Evolutionary conservation across 257 asterid genomes (phyloP), one percentile per base, ranked within the genome.

Genomic region (Paraleonurus japonicus): DNA sequence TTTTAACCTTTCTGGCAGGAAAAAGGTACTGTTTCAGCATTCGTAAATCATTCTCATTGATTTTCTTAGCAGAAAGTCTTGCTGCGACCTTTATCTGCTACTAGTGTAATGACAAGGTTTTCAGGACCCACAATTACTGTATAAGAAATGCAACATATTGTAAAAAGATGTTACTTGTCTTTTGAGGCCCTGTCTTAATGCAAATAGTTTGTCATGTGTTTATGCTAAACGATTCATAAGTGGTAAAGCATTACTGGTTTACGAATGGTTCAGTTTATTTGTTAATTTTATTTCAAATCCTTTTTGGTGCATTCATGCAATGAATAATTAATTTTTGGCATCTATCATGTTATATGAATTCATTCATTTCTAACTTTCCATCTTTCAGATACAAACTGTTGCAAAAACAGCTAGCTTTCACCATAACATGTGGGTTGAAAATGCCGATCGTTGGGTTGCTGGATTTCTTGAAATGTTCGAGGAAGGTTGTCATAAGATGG

Each of bases 401-500:
- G 91, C 92, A 51, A 86, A 84, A 80, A 88, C 90, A 11, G 95
- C 92, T 43, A 80, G 83, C 59, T 75, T 84, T 70, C 88, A 81
- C 70, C 88, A 76, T 32, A 84, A 84, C 48, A 77, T 78, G 71
- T 88, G 95, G 95, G 86, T 88, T 48, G 95, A 88, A 83, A 88
- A 88, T 61, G 95, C 92, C 10, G 95, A 88, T 67, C 80, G 87
- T 48, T 82, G 81, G 90, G 92, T 88, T 81, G 95, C 90, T 43
- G 95, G 95, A 53, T 88, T 86, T 74, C 95, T 88, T 13, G 90
- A 84, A 71, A 88, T 88, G 90, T 86, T 88, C 3, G 95, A 86
- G 82, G 95, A 88, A 80, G 85, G 90, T 58, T 88, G 88, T 77
- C 92, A 88, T 81, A 86, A 88, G 78, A 88, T 84, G 90, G 92